Evolutionary conservation across 2,329 filamentous ascomycete genomes (phyloP), one percentile per base, ranked within the genome.

Genomic region (Fragosphaeria purpurea): DNA sequence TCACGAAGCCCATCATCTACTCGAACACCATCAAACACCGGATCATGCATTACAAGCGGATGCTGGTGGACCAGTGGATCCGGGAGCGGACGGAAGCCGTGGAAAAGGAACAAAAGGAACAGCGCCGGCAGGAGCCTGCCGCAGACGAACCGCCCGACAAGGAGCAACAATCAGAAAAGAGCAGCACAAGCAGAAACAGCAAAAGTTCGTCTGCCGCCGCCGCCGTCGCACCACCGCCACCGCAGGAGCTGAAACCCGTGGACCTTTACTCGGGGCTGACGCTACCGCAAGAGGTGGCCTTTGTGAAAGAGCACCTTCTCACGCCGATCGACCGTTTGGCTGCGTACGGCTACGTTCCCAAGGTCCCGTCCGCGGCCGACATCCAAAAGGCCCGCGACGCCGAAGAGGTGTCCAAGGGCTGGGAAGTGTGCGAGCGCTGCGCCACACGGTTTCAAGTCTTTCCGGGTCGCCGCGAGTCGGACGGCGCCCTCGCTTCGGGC

Each of bases 401-500:
- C 0, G 74, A 88, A 0, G 71, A 79, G 45, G 73, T 80, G 7
- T 79, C 85, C 10, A 77, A 80, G 48, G 87, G 87, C 45, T 95
- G 84, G 75, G 93, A 98, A 67, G 76, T 81, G 46, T 98, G 93
- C 60, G 90, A 95, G 61, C 83, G 93, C 22, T 98, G 93, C 66
- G 75, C 75, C 41, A 81, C 82, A 37, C 82, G 91, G 30, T 98
- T 98, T 61, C 88, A 95, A 61, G 88, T 95, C 4, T 97, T 95
- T 57, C 88, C 90, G 0, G 88, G 89, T 4, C 82, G 91, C 41
- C 79, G 89, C 49, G 78, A 83, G 52, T 77, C 83, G 58, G 93
- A 95, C 44, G 83, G 82, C 0, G 75, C 85, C 2, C 76, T 95
- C 12, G 78, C 86, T 0, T 85, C 82, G 0, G 87, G 87, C 31